Base-by-base conservation (phyloP, 2,329 filamentous ascomycete species). In the Xylariales sp. region DNA sequence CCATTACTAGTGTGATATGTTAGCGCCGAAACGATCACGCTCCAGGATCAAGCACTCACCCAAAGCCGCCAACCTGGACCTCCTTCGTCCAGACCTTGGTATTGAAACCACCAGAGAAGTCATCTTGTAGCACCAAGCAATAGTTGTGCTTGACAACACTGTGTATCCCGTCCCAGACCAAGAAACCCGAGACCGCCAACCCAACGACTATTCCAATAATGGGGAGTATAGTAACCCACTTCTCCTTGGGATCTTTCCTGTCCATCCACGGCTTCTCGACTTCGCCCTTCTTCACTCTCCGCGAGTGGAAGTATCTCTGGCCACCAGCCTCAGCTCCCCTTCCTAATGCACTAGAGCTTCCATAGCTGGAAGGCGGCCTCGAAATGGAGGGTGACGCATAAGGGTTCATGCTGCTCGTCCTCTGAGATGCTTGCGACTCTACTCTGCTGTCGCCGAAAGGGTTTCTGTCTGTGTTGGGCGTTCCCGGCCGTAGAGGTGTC, bases 211-310 rank as follows among this genome's bases (percentile, higher is more conserved):
- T 77, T 34, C 86, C 87, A 18, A 88, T 59, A 31, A 89, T 57
- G 3, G 87, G 87, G 43, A 94, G 75, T 48, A 91, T 88, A 3
- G 83, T 89, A 7, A 88, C 81, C 87, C 87, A 93, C 68, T 88
- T 93, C 71, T 91, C 85, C 60, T 81, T 84, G 10, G 84, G 82
- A 50, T 90, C 83, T 43, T 71, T 80, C 57, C 81, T 82, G n/a
- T 76, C 64, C 28, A 84, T 64, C 88, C 88, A 93, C 10, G 87
- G 84, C 65, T 86, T 84, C 58, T 88, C 82, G 3, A 87, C 63
- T 36, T 86, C 78, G 31, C 78, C 85, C 59, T 88, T 87, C 58
- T 73, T 76, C 24, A 91, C 76, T 46, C 85, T 70, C 44, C 85
- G 73, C 14, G 85, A 89, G 61, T 82, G 82, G 58, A 90, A 91